Base-by-base conservation (phyloP, 2,329 filamentous ascomycete species). In the Beauveria australis region DNA sequence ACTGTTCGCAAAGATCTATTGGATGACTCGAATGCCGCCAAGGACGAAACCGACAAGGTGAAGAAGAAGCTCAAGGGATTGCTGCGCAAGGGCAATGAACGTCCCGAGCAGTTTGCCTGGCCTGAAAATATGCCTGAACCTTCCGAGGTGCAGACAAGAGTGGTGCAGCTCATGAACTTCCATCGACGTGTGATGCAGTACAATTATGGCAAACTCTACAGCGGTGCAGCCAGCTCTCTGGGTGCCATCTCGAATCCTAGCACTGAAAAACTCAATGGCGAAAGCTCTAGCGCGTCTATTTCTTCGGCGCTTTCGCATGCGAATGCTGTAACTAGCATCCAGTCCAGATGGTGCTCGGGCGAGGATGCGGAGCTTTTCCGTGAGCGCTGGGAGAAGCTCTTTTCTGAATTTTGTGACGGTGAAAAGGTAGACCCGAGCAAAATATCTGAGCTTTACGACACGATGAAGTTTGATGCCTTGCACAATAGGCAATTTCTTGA, bases 361-460 rank as follows among this genome's bases (percentile, higher is more conserved):
- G 94, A 99, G 75, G 94, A 97, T 69, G 87, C 93, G 0, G 91
- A 95, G 66, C 80, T 99, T 2, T 99, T 99, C 79, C 90, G 89
- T 66, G 94, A 99, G 73, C 85, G 94, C 33, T 99, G 94, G 94
- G 94, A 97, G 76, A 99, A 99, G 77, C 82, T 99, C 2, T 99
- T 99, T 75, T 85, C 88, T 53, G 94, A 99, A 71, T 99, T 99
- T 69, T 94, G 89, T 66, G 95, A 99, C 72, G 89, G 90, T 1
- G 94, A 99, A 69, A 99, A 99, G 78, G 92, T 97, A 19, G 94
- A 99, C 73, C 95, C 95, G 19, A 96, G 92, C 79, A 99, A 99
- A 78, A 93, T 99, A 64, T 97, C 92, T 5, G 94, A 99, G 76
- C 82, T 99, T 3, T 99, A 99, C 73, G 94, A 99, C 73, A 97